Conservation (phyloP, 1,284 basidiomycete genomes). For the Melampsora abietis-canadensis region DNA sequence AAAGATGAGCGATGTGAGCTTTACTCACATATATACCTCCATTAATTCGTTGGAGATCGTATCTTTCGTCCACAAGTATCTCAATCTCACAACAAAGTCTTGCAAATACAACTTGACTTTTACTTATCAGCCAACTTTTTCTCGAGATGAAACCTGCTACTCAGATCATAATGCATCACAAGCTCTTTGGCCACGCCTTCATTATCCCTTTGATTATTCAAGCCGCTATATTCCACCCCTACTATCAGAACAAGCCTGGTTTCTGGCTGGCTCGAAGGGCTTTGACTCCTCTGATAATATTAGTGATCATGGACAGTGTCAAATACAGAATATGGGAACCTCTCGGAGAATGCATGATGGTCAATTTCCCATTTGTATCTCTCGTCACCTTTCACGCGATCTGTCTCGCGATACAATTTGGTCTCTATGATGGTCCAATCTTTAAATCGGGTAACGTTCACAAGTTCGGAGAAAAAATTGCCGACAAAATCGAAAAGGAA, state of each 20-base stretch:
- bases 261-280: constrained; percentile 23
- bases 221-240: constrained; percentile 38
- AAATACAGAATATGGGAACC: constrained; percentile 31
- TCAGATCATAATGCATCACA: constrained; percentile 9
- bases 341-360: constrained; percentile 34
- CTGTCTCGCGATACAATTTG: constrained; percentile 30
- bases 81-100: no score
- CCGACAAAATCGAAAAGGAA: no score
- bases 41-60: no score
- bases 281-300: constrained; percentile 14
- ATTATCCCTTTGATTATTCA: constrained; percentile 35
- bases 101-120: no score
- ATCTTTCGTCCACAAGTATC: no score
- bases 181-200: constrained; percentile 29
- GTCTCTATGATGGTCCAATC: constrained; percentile 32
- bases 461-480: no score
- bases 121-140: no score
- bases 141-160: no score
- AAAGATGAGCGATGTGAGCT: no score
- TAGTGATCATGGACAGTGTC: constrained; percentile 24
- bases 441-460: neutral
- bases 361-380: constrained; percentile 27
- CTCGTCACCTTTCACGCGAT: constrained; percentile 36
- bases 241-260: constrained; percentile 27
- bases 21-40: no score